Evolutionary conservation across 768 basidiomycete genomes (phyloP).

Genomic region (Tephrocybe rancida): DNA sequence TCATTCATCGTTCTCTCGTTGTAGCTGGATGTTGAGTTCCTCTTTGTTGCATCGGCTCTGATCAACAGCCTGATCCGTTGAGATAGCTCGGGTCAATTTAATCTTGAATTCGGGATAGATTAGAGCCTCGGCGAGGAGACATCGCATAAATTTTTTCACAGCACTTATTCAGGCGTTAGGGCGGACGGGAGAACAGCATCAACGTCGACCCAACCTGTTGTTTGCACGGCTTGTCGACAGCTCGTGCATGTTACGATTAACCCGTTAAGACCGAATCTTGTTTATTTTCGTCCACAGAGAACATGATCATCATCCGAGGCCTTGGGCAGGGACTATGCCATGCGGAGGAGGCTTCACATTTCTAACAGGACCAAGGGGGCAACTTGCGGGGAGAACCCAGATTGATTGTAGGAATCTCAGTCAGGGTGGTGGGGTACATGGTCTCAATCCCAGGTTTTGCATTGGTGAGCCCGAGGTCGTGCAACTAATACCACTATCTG

Average conservation of each 20-base stretch:
- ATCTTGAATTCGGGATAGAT: neutral
- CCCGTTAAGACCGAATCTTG: neutral
- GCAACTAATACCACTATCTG: constrained; percentile 1
- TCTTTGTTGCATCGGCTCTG: too few species aligned
- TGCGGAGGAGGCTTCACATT: constrained; percentile 4
- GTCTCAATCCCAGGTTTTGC: constrained; percentile 11
- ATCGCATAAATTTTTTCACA: neutral
- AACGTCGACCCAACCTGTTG: neutral
- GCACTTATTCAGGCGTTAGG: neutral
- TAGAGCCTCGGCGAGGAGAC: neutral
- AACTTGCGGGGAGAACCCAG: constrained; percentile 8
- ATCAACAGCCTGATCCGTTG: neutral
- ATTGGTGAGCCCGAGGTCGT: constrained; percentile 16
- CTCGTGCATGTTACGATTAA: neutral
- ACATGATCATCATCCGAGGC: constrained; percentile 15
- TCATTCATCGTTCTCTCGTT: neutral
- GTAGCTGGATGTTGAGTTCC: too few species aligned
- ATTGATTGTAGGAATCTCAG: constrained; percentile 10
- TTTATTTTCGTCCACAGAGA: constrained; percentile 6
- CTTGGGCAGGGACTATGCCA: constrained; percentile 1
- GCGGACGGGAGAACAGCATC: neutral
- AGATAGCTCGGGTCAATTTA: neutral
- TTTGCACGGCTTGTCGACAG: neutral
- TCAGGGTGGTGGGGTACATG: constrained; percentile 3
- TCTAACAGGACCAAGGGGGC: constrained; percentile 5